Evolutionary conservation across 2,329 filamentous ascomycete species (phyloP).

Genomic region (Talaromyces sp.): DNA sequence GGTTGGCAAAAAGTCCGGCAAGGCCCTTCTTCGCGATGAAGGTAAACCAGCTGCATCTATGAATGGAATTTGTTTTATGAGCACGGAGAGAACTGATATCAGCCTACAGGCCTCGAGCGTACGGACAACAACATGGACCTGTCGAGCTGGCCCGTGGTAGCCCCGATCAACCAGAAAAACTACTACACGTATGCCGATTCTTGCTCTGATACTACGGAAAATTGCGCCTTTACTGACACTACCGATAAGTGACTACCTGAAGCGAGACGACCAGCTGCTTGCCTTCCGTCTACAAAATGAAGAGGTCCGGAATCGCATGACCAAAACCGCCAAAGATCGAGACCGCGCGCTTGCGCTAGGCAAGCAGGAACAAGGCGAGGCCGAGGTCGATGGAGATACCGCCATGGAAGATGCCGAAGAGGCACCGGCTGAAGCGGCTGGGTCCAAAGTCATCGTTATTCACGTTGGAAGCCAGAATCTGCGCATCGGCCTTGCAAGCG

Average conservation of each 20-base stretch:
- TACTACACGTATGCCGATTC: conserved; percentile 74
- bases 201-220: not conserved
- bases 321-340: conserved; percentile 79
- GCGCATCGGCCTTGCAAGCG: conserved; percentile 89
- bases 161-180: conserved; percentile 98
- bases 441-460: conserved; percentile 89
- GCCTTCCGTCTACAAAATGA: conserved; percentile 84
- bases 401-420: conserved; percentile 54
- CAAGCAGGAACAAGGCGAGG: conserved; percentile 50
- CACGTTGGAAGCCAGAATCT: conserved; percentile 95
- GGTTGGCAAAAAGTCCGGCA: conserved; percentile 62
- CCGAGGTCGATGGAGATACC: conserved; percentile 47
- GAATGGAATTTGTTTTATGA: not conserved
- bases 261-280: conserved; percentile 93
- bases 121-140: conserved; percentile 98
- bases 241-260: conserved; percentile 76
- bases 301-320: conserved; percentile 73
- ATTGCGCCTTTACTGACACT: not conserved
- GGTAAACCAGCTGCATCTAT: conserved; percentile 23
- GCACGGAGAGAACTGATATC: conserved; percentile 2
- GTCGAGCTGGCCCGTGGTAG: conserved; percentile 85
- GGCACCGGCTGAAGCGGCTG: conserved; percentile 57
- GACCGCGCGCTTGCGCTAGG: conserved; percentile 77
- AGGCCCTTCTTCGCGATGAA: conserved; percentile 57
- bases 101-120: conserved; percentile 71